phyloP scores from a whole-genome alignment of 768 basidiomycete genomes.

The Nidularia pulvinata region DNA sequence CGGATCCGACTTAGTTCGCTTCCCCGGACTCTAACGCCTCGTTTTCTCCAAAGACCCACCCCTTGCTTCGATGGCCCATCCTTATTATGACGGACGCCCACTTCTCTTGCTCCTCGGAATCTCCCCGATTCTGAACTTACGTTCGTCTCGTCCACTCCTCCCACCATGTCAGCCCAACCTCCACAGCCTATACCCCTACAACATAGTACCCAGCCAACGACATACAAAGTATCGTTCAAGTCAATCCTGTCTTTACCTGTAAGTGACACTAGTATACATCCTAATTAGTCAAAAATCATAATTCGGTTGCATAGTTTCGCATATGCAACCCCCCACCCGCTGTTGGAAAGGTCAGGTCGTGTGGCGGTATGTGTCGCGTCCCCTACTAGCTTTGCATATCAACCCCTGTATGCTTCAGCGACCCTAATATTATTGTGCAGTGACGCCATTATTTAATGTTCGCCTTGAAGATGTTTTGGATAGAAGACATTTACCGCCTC shows the following conservation, averaged over 20 bases:
- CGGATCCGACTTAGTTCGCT: too few species aligned
- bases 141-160: background rate
- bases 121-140: too few species aligned
- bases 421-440: slow-evolving; percentile 16
- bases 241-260: slow-evolving; percentile 37
- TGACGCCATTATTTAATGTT: slow-evolving; percentile 68
- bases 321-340: slow-evolving; percentile 71
- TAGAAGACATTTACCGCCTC: slow-evolving; percentile 76
- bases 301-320: slow-evolving; percentile 33
- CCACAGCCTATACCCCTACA: slow-evolving; percentile 5
- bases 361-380: slow-evolving; percentile 35
- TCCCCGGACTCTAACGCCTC: too few species aligned
- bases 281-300: background rate
- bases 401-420: too few species aligned
- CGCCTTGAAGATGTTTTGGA: slow-evolving; percentile 76
- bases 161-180: slow-evolving; percentile 4
- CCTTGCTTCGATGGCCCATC: too few species aligned
- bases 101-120: too few species aligned
- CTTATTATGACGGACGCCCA: too few species aligned
- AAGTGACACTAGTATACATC: slow-evolving; percentile 5
- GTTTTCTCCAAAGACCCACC: too few species aligned
- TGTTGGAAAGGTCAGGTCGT: slow-evolving; percentile 68
- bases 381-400: background rate
- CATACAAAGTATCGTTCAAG: slow-evolving; percentile 18
- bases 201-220: slow-evolving; percentile 19